Evolutionary conservation across 2,329 filamentous ascomycete genomes (phyloP).

Genomic region (Leptographium wingfieldii): DNA sequence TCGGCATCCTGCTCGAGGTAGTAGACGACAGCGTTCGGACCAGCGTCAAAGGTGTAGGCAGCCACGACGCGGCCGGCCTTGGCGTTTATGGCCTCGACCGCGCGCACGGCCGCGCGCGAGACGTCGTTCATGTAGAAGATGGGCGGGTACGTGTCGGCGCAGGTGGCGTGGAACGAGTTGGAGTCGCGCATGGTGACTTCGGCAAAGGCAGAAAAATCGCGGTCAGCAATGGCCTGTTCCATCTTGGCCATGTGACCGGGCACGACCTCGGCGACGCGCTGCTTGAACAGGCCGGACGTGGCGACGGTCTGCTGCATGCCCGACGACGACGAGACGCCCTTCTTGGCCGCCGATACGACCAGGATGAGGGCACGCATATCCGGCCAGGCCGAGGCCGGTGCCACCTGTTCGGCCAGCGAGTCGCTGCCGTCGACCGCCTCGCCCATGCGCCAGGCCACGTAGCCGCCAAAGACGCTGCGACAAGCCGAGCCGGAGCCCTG

Average conservation of each 20-base stretch:
- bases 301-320: conserved; percentile 97
- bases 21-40: conserved; percentile 94
- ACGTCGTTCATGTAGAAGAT: conserved; percentile 99
- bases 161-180: conserved; percentile 93
- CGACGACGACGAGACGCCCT: conserved; percentile 81
- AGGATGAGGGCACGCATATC: conserved; percentile 87
- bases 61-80: conserved; percentile 67
- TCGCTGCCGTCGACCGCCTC: conserved; percentile 65
- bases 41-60: conserved; percentile 95
- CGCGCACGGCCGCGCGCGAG: conserved; percentile 71
- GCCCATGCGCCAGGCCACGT: conserved; percentile 89
- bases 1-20: conserved; percentile 70
- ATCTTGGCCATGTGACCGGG: conserved; percentile 17
- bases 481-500: conserved; percentile 94
- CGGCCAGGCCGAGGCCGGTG: conserved; percentile 84
- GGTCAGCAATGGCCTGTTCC: conserved; percentile 21
- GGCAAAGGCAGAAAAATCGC: conserved; percentile 78
- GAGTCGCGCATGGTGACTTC: conserved; percentile 92
- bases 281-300: conserved; percentile 76
- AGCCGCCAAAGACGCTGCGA: conserved; percentile 84
- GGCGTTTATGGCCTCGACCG: conserved; percentile 80
- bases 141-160: conserved; percentile 87
- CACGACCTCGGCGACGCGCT: conserved; percentile 63
- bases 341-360: conserved; percentile 87
- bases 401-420: conserved; percentile 78